Conservation (phyloP, 768 basidiomycete species). For the Tricholomella constricta region DNA sequence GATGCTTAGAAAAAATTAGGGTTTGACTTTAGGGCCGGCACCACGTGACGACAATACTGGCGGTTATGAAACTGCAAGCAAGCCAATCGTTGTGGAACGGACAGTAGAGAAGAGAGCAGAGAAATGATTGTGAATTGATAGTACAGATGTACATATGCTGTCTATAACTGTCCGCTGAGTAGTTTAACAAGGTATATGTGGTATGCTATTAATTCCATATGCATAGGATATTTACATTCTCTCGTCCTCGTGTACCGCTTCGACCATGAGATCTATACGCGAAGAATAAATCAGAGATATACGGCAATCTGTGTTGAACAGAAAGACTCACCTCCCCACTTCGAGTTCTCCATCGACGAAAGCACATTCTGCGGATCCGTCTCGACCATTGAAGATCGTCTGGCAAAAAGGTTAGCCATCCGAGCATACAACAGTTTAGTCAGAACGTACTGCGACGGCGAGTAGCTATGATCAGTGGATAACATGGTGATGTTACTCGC, state of each 20-base stretch:
- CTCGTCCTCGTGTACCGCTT: slow-evolving; percentile 48
- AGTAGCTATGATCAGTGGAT: slow-evolving; percentile 49
- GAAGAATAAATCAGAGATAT: slow-evolving; percentile 20
- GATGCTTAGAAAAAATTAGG: slow-evolving; percentile 19
- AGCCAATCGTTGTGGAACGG: not conserved
- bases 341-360: slow-evolving; percentile 63
- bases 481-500: slow-evolving; percentile 62
- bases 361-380: slow-evolving; percentile 52
- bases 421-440: not conserved
- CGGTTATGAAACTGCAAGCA: too few species aligned
- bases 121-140: not conserved
- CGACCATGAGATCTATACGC: slow-evolving; percentile 39
- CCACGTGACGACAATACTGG: not conserved
- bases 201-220: slow-evolving; percentile 12
- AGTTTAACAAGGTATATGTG: slow-evolving; percentile 11
- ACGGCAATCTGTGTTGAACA: not conserved
- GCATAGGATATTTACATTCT: slow-evolving; percentile 19
- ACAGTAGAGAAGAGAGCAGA: not conserved
- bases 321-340: slow-evolving; percentile 66
- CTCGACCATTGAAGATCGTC: slow-evolving; percentile 42
- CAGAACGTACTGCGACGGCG: slow-evolving; percentile 42
- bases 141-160: slow-evolving; percentile 16
- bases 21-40: slow-evolving; percentile 17
- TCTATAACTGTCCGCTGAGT: slow-evolving; percentile 13
- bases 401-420: slow-evolving; percentile 19